Conservation (phyloP, 2,329 filamentous ascomycete species). For the Diaporthe humulicola region DNA sequence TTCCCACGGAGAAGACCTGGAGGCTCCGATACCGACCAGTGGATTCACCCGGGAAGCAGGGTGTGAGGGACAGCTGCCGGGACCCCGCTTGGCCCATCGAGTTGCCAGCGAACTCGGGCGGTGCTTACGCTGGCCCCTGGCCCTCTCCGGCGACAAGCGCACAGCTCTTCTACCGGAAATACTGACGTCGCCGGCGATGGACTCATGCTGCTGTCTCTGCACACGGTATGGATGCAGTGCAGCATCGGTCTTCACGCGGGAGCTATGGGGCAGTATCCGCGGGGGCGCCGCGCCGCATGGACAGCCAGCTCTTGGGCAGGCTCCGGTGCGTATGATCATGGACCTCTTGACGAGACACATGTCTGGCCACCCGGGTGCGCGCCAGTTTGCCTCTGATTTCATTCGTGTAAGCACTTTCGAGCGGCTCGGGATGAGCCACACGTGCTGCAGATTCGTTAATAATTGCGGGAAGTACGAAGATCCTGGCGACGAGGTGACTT, state of each 20-base stretch:
- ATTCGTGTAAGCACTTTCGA: slow-evolving; percentile 22
- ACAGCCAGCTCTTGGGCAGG: background rate
- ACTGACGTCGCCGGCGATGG: background rate
- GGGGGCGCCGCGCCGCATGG: background rate
- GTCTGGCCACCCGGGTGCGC: background rate
- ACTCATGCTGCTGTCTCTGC: background rate
- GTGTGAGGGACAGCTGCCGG: background rate
- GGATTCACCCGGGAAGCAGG: background rate
- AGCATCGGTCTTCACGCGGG: background rate
- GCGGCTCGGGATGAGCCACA: slow-evolving; percentile 14
- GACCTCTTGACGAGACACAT: background rate
- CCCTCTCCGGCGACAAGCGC: background rate
- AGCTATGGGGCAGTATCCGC: background rate
- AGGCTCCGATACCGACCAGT: background rate
- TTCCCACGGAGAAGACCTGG: background rate
- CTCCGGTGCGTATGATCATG: background rate
- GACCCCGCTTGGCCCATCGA: background rate
- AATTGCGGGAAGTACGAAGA: background rate
- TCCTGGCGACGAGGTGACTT: background rate
- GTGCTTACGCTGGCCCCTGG: background rate
- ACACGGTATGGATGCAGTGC: background rate
- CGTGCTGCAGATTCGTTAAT: background rate
- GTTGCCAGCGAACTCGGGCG: slow-evolving; percentile 4
- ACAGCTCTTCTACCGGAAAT: background rate
- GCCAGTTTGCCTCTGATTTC: background rate